Conservation (phyloP, 352 stramenopile species). For the Phytophthora syringae region DNA sequence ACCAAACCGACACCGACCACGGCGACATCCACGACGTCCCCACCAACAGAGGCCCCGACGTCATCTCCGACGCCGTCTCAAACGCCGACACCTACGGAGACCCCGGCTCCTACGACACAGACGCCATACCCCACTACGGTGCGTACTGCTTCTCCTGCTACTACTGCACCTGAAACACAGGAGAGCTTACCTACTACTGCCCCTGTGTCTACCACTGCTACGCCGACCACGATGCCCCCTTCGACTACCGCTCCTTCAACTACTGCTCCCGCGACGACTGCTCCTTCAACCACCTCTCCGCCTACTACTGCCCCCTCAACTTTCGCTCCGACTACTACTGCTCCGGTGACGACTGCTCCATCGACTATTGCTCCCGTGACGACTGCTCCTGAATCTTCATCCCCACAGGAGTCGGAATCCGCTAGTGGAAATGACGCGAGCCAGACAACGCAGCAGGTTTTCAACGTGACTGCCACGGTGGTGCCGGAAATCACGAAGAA, state of each 20-base stretch:
- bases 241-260: slow-evolving; percentile 18
- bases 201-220: slow-evolving; percentile 27
- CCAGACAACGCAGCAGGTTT: slow-evolving; percentile 9
- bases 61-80: slow-evolving; percentile 6
- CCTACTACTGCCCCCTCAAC: no score
- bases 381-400: slow-evolving; percentile 16
- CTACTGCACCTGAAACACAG: slow-evolving; percentile 25
- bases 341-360: slow-evolving; percentile 14
- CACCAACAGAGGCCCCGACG: slow-evolving; percentile 21
- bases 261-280: no score
- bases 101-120: slow-evolving; percentile 28
- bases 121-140: slow-evolving; percentile 32
- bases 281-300: no score
- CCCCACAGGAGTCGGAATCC: slow-evolving; percentile 20
- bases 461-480: slow-evolving; percentile 26
- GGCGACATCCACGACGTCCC: slow-evolving; percentile 8
- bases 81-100: slow-evolving; percentile 15
- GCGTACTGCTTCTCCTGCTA: slow-evolving; percentile 34
- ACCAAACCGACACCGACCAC: slow-evolving; percentile 15
- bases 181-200: slow-evolving; percentile 32
- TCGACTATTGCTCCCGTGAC: slow-evolving; percentile 15
- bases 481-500: slow-evolving; percentile 20
- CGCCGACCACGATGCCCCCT: slow-evolving; percentile 19
- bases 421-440: slow-evolving; percentile 15
- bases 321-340: slow-evolving; percentile 14